A percentile compares a stretch with the other conserved stretches of the same genome.
Conservation (phyloP, 2,329 filamentous ascomycete genomes). For the Aspergillus sojae region DNA sequence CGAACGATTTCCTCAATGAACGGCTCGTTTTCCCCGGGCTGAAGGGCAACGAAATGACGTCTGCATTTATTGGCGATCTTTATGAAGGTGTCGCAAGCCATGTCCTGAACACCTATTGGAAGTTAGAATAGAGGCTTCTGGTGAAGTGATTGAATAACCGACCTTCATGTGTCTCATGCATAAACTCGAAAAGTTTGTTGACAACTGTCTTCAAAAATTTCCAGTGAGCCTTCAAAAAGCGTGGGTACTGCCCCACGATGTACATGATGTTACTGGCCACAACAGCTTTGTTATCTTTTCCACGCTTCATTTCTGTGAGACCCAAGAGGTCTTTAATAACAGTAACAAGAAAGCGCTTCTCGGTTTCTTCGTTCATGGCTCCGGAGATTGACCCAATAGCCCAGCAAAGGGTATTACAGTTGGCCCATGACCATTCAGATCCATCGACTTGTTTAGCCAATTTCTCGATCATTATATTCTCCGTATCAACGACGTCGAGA, state of each 20-base stretch:
- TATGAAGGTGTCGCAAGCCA: conserved; percentile 99
- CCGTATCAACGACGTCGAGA: conserved; percentile 94
- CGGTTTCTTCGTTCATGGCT: conserved; percentile 99
- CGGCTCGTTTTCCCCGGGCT: conserved; percentile 89
- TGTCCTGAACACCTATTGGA: conserved; percentile 84
- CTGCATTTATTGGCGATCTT: conserved; percentile 99
- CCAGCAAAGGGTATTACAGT: conserved; percentile 99
- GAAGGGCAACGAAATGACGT: conserved; percentile 92
- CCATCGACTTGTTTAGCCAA: conserved; percentile 93
- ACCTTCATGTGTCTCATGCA: conserved; percentile 99
- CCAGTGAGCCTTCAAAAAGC: conserved; percentile 98
- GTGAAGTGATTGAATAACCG: conserved; percentile 30
- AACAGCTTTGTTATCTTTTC: conserved; percentile 99
- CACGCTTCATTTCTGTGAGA: conserved; percentile 97
- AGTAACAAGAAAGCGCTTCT: conserved; percentile 96
- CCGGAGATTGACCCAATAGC: conserved; percentile 98
- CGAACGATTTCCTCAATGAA: conserved; percentile 99
- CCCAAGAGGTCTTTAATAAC: conserved; percentile 98
- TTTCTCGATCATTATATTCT: conserved; percentile 99
- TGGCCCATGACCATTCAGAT: conserved; percentile 97
- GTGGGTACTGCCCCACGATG: conserved; percentile 97
- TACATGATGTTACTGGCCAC: conserved; percentile 99
- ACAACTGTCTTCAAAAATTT: conserved; percentile 99
- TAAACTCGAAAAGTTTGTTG: conserved; percentile 99
- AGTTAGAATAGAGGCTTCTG: conserved; percentile 25